These are phyloP conservation scores for Debaryomyces sp. DNA, from an alignment of 1,139 yeast species.

Conservation along the genomic window DNA sequence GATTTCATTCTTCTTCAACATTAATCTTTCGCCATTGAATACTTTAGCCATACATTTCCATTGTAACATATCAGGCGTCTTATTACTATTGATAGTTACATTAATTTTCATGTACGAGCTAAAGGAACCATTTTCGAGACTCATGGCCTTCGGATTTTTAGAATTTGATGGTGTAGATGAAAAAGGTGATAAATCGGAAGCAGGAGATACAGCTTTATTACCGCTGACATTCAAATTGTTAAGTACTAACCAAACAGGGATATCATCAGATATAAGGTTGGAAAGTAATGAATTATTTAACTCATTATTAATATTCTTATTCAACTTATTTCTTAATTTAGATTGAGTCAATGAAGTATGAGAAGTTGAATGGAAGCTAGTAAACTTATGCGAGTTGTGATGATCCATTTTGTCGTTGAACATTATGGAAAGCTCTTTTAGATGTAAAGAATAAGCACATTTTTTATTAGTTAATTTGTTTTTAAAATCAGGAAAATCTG, in stretches of 20 bases:
- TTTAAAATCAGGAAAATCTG: conserved; percentile 3
- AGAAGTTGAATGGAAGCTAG: conserved; percentile 16
- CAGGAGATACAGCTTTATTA: background rate
- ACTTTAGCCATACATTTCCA: conserved; percentile 41
- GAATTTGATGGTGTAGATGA: conserved; percentile 14
- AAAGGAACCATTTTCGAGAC: conserved; percentile 28
- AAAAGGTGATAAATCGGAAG: conserved; percentile 5
- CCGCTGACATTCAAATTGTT: conserved; percentile 8
- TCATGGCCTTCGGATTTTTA: conserved; percentile 17
- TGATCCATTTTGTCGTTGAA: conserved; percentile 11
- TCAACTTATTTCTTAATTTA: conserved; percentile 10
- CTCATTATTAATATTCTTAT: conserved; percentile 6
- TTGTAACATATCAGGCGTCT: conserved; percentile 23
- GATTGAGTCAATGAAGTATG: conserved; percentile 8
- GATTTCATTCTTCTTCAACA: conserved; percentile 32
- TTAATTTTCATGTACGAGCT: conserved; percentile 33
- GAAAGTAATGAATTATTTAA: conserved; percentile 3
- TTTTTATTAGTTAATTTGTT: background rate
- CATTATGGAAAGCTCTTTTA: conserved; percentile 15
- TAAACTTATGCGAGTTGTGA: conserved; percentile 15
- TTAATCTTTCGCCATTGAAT: conserved; percentile 24
- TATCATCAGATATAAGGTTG: background rate
- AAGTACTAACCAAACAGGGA: conserved; percentile 13
- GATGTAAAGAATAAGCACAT: conserved; percentile 9
- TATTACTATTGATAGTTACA: conserved; percentile 13